phyloP scores from a whole-genome alignment of 768 basidiomycete genomes.

The Mrakia hoshinonis region DNA sequence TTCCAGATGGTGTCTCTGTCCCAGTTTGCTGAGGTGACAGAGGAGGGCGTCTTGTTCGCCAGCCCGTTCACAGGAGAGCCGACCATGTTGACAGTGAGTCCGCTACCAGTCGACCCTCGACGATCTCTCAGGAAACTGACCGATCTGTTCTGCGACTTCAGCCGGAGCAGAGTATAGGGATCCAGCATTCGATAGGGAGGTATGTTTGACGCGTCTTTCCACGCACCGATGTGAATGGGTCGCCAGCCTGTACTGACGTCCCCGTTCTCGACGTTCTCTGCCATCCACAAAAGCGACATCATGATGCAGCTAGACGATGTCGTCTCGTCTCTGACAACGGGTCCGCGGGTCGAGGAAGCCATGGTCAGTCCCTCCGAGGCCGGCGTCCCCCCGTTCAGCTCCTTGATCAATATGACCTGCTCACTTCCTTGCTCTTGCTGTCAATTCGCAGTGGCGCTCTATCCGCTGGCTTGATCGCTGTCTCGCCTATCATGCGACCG shows the following conservation, averaged over 20 bases:
- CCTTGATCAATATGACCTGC: neutral
- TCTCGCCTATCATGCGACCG: constrained; percentile 54
- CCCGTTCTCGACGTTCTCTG: neutral
- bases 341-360: constrained; percentile 73
- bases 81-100: constrained; percentile 71
- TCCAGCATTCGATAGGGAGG: constrained; percentile 78
- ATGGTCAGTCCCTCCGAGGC: constrained; percentile 45
- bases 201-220: neutral
- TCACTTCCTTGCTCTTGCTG: constrained; percentile 54
- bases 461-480: constrained; percentile 67
- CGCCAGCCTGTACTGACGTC: too few species aligned
- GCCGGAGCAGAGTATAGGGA: constrained; percentile 85
- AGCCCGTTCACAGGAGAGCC: constrained; percentile 80
- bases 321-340: constrained; percentile 70
- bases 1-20: constrained; percentile 64
- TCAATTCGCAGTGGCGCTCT: neutral
- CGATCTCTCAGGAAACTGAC: neutral
- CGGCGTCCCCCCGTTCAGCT: too few species aligned
- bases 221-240: too few species aligned
- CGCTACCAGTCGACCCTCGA: constrained; percentile 16
- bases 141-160: constrained; percentile 34
- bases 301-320: constrained; percentile 94
- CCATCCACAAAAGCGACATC: constrained; percentile 52
- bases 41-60: constrained; percentile 76
- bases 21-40: constrained; percentile 75